Conservation (phyloP, 305 asterid species). For the Plantago coronopus region DNA sequence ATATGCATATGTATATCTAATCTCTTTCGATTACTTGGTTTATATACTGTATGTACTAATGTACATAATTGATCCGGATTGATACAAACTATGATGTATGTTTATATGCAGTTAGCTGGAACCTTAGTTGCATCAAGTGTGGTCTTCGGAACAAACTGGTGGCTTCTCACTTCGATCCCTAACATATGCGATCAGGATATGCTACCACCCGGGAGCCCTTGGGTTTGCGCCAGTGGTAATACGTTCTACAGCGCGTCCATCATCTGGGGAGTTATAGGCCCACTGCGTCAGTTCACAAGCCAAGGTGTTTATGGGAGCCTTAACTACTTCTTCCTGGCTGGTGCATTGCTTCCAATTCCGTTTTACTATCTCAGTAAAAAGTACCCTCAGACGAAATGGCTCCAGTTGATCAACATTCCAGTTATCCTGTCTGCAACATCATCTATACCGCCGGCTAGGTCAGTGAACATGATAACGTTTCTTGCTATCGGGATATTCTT, state of each 20-base stretch:
- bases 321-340: slow-evolving; percentile 53
- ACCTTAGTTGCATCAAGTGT: slow-evolving; percentile 41
- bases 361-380: slow-evolving; percentile 30
- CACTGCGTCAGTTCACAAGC: slow-evolving; percentile 44
- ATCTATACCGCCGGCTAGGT: slow-evolving; percentile 59
- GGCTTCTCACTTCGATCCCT: slow-evolving; percentile 39
- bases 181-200: slow-evolving; percentile 36
- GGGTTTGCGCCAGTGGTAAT: slow-evolving; percentile 57
- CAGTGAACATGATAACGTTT: slow-evolving; percentile 51
- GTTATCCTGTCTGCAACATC: slow-evolving; percentile 35
- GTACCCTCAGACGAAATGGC: slow-evolving; percentile 49
- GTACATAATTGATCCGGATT: too few relatives aligned
- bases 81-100: too few relatives aligned
- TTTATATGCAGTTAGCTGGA: slow-evolving; percentile 37
- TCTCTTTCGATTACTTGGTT: too few relatives aligned
- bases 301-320: slow-evolving; percentile 39
- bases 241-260: slow-evolving; percentile 70
- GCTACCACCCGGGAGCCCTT: slow-evolving; percentile 52
- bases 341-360: slow-evolving; percentile 41
- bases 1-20: too few relatives aligned
- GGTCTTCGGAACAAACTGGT: slow-evolving; percentile 47
- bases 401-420: slow-evolving; percentile 41
- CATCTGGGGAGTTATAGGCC: slow-evolving; percentile 74
- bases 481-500: slow-evolving; percentile 38
- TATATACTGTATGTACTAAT: too few relatives aligned